phyloP scores from a whole-genome alignment of 768 basidiomycete species.

The Polyporus arcularius region DNA sequence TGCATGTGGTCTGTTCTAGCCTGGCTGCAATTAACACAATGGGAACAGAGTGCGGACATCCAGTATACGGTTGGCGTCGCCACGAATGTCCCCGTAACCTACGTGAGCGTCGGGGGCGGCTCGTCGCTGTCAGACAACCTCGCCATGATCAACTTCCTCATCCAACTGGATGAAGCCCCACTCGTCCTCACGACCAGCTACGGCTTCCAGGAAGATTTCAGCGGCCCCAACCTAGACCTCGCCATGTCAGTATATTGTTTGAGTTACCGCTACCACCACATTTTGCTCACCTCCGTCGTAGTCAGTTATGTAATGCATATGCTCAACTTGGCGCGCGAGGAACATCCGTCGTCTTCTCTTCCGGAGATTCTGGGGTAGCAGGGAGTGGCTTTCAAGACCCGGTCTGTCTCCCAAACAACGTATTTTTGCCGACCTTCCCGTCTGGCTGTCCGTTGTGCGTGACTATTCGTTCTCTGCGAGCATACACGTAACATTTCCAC shows the following conservation, averaged over 20 bases:
- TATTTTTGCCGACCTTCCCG: constrained; percentile 38
- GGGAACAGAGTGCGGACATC: constrained; percentile 35
- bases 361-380: constrained; percentile 39
- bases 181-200: constrained; percentile 37
- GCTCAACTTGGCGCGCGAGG: constrained; percentile 37
- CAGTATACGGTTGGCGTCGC: constrained; percentile 38
- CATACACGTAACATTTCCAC: background rate
- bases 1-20: too few relatives aligned
- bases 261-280: too few relatives aligned
- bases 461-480: background rate
- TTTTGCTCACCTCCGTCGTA: constrained; percentile 4
- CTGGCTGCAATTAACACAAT: background rate
- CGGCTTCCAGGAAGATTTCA: constrained; percentile 32
- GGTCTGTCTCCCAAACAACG: constrained; percentile 40
- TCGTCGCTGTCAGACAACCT: constrained; percentile 32
- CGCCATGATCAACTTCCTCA: constrained; percentile 32
- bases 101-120: constrained; percentile 35
- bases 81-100: constrained; percentile 34
- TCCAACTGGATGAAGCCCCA: constrained; percentile 25
- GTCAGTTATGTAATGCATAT: constrained; percentile 36
- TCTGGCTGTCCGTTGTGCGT: constrained; percentile 37
- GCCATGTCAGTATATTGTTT: background rate
- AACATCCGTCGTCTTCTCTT: constrained; percentile 36
- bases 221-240: constrained; percentile 8
- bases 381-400: constrained; percentile 22